Evolutionary conservation across 73 alveolate genomes (phyloP).

Genomic region (Tetrahymena borealis): DNA sequence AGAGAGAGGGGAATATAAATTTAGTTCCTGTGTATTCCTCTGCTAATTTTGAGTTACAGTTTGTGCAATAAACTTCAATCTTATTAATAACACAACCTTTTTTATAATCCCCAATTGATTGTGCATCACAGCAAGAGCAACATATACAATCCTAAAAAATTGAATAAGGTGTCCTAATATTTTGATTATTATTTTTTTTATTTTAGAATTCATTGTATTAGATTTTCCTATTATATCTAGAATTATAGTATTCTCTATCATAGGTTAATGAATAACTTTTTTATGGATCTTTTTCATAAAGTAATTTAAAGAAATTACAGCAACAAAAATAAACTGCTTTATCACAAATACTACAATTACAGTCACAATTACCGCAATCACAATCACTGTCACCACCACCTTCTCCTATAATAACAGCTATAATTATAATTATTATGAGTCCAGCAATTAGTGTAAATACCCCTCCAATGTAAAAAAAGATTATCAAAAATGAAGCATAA

Average conservation of each 20-base stretch:
- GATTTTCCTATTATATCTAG: not conserved
- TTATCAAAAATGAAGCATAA: no score
- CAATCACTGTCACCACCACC: no score
- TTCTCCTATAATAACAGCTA: no score
- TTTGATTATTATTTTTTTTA: not conserved
- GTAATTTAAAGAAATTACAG: no score
- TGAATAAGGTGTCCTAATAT: not conserved
- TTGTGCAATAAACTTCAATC: not conserved
- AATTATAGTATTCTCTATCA: not conserved
- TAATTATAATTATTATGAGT: no score
- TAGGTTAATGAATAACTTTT: no score
- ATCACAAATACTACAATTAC: not conserved
- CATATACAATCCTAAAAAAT: not conserved
- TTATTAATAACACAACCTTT: not conserved
- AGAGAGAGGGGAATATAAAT: not conserved
- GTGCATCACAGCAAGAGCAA: not conserved
- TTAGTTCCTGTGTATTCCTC: not conserved
- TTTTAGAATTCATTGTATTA: not conserved
- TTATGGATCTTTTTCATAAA: no score
- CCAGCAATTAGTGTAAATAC: no score
- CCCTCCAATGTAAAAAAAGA: no score
- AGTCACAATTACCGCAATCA: not conserved
- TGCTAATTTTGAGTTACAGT: not conserved
- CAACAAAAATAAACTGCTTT: no score
- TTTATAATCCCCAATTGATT: not conserved